Percentiles rank a stretch among this genome's conserved stretches.
Evolutionary conservation across 768 basidiomycete genomes (phyloP).

Genomic region (Amanita fuliginea): DNA sequence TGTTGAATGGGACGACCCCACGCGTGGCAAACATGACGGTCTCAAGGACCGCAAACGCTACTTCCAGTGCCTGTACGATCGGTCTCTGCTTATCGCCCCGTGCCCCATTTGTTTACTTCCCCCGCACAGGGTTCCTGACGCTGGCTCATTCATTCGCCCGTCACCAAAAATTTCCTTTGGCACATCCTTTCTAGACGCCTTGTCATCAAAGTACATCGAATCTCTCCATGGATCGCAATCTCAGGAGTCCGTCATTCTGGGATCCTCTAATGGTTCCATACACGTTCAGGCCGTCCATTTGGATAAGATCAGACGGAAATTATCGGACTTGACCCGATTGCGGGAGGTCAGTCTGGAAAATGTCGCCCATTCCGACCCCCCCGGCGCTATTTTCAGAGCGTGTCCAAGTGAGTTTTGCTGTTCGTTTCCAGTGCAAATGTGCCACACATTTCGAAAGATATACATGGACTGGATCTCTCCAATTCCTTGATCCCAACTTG

Average conservation of each 20-base stretch:
- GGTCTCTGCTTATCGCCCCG: constrained; percentile 4
- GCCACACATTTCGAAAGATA: constrained; percentile 32
- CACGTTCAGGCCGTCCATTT: constrained; percentile 79
- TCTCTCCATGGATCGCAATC: constrained; percentile 35
- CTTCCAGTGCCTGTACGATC: constrained; percentile 63
- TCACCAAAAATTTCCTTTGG: constrained; percentile 51
- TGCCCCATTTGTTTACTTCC: constrained; percentile 10
- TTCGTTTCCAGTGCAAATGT: constrained; percentile 5
- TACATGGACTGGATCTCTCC: constrained; percentile 77
- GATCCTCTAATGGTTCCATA: constrained; percentile 76
- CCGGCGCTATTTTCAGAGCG: constrained; percentile 39
- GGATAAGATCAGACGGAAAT: constrained; percentile 64
- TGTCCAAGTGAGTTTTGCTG: constrained; percentile 53
- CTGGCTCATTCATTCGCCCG: constrained; percentile 78
- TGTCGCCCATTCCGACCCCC: constrained; percentile 39
- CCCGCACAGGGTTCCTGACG: constrained; percentile 35
- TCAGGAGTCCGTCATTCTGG: constrained; percentile 58
- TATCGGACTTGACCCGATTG: constrained; percentile 55
- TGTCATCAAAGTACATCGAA: constrained; percentile 73
- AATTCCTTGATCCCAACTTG: constrained; percentile 62
- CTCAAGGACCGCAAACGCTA: constrained; percentile 66
- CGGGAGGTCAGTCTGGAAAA: constrained; percentile 68
- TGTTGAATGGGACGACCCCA: constrained; percentile 90
- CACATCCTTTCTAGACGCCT: constrained; percentile 61
- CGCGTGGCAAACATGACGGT: constrained; percentile 83